Evolutionary conservation across 345 rosid genomes (phyloP).

Genomic region (Litchi chinensis): DNA sequence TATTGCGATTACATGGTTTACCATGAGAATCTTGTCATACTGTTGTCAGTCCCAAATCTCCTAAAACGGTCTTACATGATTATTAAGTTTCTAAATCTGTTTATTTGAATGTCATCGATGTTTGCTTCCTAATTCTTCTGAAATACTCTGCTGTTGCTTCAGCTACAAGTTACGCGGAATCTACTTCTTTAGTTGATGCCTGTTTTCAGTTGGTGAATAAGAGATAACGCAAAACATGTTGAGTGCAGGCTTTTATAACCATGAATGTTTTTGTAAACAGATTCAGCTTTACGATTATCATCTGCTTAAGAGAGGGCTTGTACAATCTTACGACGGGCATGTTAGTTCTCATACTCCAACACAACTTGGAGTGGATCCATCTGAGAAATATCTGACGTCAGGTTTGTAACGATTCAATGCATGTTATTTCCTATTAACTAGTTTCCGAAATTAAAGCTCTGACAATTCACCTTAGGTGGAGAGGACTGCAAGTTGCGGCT

Average conservation of each 20-base stretch:
- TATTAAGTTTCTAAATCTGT: too few species aligned
- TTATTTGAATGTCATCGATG: neutral
- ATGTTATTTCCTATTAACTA: neutral
- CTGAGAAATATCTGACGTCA: constrained; percentile 73
- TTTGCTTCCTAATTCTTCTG: neutral
- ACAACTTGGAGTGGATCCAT: constrained; percentile 69
- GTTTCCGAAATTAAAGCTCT: constrained; percentile 8
- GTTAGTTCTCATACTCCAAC: constrained; percentile 76
- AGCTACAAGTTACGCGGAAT: neutral
- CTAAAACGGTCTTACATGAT: neutral
- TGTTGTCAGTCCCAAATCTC: neutral
- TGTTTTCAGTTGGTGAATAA: neutral
- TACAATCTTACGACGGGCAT: constrained; percentile 81
- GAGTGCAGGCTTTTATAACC: neutral
- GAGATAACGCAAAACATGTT: neutral
- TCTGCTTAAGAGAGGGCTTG: constrained; percentile 55
- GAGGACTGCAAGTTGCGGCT: constrained; percentile 65
- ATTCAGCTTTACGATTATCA: constrained; percentile 85
- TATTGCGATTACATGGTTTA: too few species aligned
- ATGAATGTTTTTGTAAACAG: constrained; percentile 34
- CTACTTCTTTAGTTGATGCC: neutral
- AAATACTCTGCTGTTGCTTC: neutral
- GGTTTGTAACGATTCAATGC: constrained; percentile 44
- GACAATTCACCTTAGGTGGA: constrained; percentile 52
- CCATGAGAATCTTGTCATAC: neutral